Conservation (phyloP, 169 alveolate genomes). For the Plasmodium knowlesi region DNA sequence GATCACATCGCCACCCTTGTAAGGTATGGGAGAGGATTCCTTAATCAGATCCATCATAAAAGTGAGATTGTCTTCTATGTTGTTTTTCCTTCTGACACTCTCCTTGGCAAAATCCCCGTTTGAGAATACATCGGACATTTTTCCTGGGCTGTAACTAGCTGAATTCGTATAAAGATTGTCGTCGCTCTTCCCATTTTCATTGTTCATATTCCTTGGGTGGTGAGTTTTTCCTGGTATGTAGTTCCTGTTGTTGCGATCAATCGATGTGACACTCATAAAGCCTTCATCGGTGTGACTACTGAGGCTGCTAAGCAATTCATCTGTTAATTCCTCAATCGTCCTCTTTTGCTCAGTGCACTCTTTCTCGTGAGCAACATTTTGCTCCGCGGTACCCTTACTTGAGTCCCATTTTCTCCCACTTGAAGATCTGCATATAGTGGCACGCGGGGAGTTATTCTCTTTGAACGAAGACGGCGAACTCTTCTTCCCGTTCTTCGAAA, state of each 20-base stretch:
- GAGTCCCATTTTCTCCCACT: not conserved
- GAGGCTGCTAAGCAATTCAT: not conserved
- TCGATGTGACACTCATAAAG: slow-evolving; percentile 28
- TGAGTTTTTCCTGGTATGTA: not conserved
- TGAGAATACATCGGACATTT: not conserved
- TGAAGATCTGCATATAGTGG: not conserved
- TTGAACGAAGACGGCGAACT: slow-evolving; percentile 1
- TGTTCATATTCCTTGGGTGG: not conserved
- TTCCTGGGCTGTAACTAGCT: not conserved
- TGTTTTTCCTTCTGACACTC: not conserved
- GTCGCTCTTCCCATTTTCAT: not conserved
- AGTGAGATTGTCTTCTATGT: not conserved
- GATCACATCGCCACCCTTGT: not conserved
- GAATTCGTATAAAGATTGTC: not conserved
- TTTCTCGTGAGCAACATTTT: not conserved
- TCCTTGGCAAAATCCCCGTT: not conserved
- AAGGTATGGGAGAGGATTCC: not conserved
- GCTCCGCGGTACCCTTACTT: not conserved
- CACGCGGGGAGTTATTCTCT: not conserved
- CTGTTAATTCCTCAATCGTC: not conserved
- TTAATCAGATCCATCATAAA: not conserved
- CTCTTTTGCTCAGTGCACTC: not conserved
- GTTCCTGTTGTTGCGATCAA: not conserved
- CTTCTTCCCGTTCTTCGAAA: slow-evolving; percentile 12
- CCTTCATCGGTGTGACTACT: slow-evolving; percentile 4